Evolutionary conservation across 805 yeast species (phyloP).

Genomic region (Candida sonorensis): DNA sequence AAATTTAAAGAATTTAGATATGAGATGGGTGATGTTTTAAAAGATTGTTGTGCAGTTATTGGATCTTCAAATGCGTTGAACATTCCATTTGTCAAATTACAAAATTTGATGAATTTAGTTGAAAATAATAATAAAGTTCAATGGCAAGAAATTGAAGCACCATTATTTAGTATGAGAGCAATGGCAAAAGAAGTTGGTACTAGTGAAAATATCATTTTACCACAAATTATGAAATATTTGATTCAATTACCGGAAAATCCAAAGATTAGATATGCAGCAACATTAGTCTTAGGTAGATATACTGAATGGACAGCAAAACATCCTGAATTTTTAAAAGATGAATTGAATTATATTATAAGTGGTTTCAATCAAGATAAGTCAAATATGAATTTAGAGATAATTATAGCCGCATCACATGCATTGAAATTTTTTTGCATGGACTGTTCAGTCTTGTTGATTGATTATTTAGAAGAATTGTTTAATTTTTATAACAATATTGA

Average conservation of each 20-base stretch:
- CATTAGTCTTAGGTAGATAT: slow-evolving; percentile 90
- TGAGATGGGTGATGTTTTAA: slow-evolving; percentile 96
- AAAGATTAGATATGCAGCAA: slow-evolving; percentile 85
- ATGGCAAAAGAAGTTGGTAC: slow-evolving; percentile 88
- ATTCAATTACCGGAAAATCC: slow-evolving; percentile 76
- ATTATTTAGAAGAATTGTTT: slow-evolving; percentile 68
- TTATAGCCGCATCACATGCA: slow-evolving; percentile 88
- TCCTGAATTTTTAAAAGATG: slow-evolving; percentile 23
- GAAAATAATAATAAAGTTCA: slow-evolving; percentile 30
- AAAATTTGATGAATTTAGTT: slow-evolving; percentile 29
- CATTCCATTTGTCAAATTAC: slow-evolving; percentile 63
- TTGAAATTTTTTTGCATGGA: slow-evolving; percentile 92
- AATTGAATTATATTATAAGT: slow-evolving; percentile 72
- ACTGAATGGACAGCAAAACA: slow-evolving; percentile 39
- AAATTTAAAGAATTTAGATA: slow-evolving; percentile 90
- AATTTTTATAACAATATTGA: slow-evolving; percentile 57
- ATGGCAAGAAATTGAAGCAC: slow-evolving; percentile 90
- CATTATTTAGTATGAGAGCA: slow-evolving; percentile 81
- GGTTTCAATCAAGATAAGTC: slow-evolving; percentile 45
- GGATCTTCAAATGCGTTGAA: slow-evolving; percentile 67
- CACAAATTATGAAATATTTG: slow-evolving; percentile 65
- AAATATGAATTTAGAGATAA: slow-evolving; percentile 37
- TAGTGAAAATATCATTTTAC: slow-evolving; percentile 58
- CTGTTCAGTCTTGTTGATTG: slow-evolving; percentile 60
- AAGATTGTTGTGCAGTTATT: slow-evolving; percentile 88